Base-by-base conservation (phyloP, 2,329 filamentous ascomycete species). In the Stromatinia cepivora region DNA sequence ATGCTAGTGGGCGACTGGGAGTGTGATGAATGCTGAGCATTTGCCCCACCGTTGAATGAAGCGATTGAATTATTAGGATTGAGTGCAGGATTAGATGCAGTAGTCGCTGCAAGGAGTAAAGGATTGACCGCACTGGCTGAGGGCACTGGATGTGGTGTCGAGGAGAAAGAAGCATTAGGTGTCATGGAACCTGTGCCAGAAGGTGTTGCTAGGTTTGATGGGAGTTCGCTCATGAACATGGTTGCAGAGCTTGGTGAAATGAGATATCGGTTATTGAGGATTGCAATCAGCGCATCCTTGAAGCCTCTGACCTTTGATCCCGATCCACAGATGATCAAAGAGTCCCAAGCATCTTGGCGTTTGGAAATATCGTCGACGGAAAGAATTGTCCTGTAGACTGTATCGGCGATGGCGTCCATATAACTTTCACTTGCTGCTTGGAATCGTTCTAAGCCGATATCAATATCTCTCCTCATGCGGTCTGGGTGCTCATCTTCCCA, bases 141-240 rank as follows among this genome's bases (percentile, higher is more conserved):
- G 88, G 86, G 78, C 85, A 84, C 68, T 85, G 83, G 65, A 80
- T 84, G 71, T 77, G 89, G 77, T 79, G 83, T 78, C 17, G 74
- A 74, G 83, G 86, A 72, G 82, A 86, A 75, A 82, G 85, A 77
- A 61, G 71, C 71, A 63, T 67, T 78, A 11, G 95, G 96, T 1
- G 94, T 98, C 80, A 97, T 95, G 22, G 93, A 88, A 46, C 94
- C 94, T 0, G 94, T 98, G 28, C 93, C 94, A 15, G 91, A 86
- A 1, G 95, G 95, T 0, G 95, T 98, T 42, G 92, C 93, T 78
- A 97, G 87, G 81, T 95, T 94, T 11, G 93, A 97, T 10, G 95
- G 95, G 50, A 98, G 88, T 80, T 99, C 95, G 31, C 93, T 97
- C 48, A 94, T 97, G 84, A 98, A 98, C 77, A 98, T 98, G 54